Base-by-base conservation (phyloP, 208 protist species). In the Trypanosoma melophagium region DNA sequence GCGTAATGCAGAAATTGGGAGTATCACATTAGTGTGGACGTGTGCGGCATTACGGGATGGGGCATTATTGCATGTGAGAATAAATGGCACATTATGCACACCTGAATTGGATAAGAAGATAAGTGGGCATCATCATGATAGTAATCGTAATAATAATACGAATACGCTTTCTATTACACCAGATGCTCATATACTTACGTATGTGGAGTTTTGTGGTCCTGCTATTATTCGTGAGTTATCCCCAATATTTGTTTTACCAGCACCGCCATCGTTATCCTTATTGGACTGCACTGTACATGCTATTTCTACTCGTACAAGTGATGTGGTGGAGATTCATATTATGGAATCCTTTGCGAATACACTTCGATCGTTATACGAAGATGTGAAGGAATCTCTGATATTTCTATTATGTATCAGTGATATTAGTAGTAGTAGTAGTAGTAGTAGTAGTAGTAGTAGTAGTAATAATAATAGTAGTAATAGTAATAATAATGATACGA, bases 221-320 rank as follows among this genome's bases (percentile, higher is more conserved):
- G 17, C n/a, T 41, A 61, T 75, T 53, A 75, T 75, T 57, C 16
- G 17, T 21, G 69, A 65, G 57, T 41, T 53, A 9, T 63, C 51
- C 0, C 49, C 69, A 2, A 75, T 75, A 45, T 75, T 63, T 64
- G 25, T 75, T 3, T 22, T 75, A 22, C 54, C 60, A 55, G 17
- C 14, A 12, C 61, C 61, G 40, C 69, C 69, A 22, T 19, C 69
- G 17, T 44, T 75, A 9, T 45, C 47, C 0, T 0, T 7, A 4
- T 21, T 16, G 1, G 50, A 54, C 14, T 75, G 63, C 45, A 42
- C 4, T 7, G 53, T 68, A 3, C 16, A 25, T 3, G 22, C 51
- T n/a, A 14, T 66, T 1, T 35, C 3, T 24, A n/a, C 22, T 66
- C 28, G 28, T 5, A 35, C 28, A 7, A 5, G 28, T 1, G 42